phyloP scores from a whole-genome alignment of 768 basidiomycete species.

The Boletus rufocinnamomeus region DNA sequence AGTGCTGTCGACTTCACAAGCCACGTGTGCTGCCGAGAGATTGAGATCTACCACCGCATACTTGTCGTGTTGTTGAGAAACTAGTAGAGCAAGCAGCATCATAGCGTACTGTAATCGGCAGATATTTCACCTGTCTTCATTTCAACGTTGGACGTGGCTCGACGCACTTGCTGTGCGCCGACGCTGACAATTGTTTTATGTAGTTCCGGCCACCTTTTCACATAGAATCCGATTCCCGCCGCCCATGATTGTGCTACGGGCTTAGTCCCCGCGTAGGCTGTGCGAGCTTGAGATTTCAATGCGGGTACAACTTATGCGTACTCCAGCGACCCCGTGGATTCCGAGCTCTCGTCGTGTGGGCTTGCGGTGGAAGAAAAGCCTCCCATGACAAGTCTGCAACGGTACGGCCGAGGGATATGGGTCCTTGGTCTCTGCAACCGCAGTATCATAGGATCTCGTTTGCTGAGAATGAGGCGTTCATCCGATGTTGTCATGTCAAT shows the following conservation, averaged over 20 bases:
- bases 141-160: conserved; percentile 1
- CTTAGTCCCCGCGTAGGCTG: conserved; percentile 26
- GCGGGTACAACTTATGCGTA: not conserved
- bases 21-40: conserved; percentile 21
- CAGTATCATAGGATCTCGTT: not conserved
- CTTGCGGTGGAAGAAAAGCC: not conserved
- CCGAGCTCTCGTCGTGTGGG: not conserved
- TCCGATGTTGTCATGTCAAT: conserved; percentile 6
- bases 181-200: conserved; percentile 15
- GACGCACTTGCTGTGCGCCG: conserved; percentile 22
- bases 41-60: conserved; percentile 16
- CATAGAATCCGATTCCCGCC: conserved; percentile 26
- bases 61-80: conserved; percentile 20
- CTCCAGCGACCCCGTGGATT: conserved; percentile 3
- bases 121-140: not conserved
- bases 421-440: not conserved
- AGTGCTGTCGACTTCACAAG: conserved; percentile 3
- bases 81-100: not conserved
- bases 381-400: conserved; percentile 1
- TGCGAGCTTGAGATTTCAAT: conserved; percentile 9
- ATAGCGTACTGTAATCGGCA: not conserved
- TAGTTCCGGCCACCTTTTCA: conserved; percentile 18
- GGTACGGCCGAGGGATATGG: too few relatives aligned
- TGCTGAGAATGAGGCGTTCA: not conserved
- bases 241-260: conserved; percentile 24